Conservation (phyloP, 768 basidiomycete genomes). For the Termitomyces sp. region DNA sequence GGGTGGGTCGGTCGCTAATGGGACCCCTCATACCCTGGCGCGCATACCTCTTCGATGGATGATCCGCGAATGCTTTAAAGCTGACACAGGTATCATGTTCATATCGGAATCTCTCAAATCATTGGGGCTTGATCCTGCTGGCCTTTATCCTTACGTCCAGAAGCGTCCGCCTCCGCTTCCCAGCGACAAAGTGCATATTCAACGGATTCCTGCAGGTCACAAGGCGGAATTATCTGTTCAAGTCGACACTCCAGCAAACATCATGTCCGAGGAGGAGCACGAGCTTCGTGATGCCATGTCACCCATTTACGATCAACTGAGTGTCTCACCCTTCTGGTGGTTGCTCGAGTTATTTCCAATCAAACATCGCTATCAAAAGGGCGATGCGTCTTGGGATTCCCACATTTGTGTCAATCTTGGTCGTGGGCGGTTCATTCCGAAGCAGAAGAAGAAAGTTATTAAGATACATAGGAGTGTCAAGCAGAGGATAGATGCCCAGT, state of each 20-base stretch:
- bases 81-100: conserved; percentile 57
- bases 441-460: conserved; percentile 31
- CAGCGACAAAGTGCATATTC: conserved; percentile 14
- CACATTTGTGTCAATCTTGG: conserved; percentile 29
- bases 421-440: conserved; percentile 33
- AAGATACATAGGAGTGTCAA: conserved; percentile 47
- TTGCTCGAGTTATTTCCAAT: conserved; percentile 47
- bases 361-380: conserved; percentile 30
- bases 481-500: conserved; percentile 47
- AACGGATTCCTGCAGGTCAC: conserved; percentile 10
- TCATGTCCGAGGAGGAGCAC: conserved; percentile 42
- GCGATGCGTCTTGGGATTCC: conserved; percentile 24
- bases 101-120: conserved; percentile 33
- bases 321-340: conserved; percentile 47
- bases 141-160: conserved; percentile 29
- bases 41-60: conserved; percentile 61
- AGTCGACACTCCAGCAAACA: background rate
- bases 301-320: conserved; percentile 48
- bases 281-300: conserved; percentile 46
- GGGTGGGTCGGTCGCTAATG: conserved; percentile 43
- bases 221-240: background rate
- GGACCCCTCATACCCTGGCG: conserved; percentile 35
- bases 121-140: conserved; percentile 36
- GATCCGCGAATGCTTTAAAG: conserved; percentile 60
- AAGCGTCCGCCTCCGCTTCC: conserved; percentile 26